These are phyloP conservation scores for Nyssa sinensis DNA, from an alignment of 148 eudicot genomes.

Conservation along the genomic window DNA sequence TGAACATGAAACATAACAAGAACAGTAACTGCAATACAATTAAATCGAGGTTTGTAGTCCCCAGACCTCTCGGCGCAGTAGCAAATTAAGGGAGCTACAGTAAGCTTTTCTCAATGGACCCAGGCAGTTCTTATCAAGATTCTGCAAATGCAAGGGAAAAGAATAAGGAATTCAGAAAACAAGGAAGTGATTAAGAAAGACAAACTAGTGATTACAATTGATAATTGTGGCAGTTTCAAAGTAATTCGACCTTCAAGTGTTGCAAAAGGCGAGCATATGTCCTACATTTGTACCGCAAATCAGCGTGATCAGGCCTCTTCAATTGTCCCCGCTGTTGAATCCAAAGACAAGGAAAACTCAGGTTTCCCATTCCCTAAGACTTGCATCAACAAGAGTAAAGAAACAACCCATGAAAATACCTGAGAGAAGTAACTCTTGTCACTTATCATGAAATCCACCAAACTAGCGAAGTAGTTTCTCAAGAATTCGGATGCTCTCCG, in stretches of 20 bases:
- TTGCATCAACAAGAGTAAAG: slow-evolving; percentile 14
- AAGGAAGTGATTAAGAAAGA: slow-evolving; percentile 15
- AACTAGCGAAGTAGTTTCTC: slow-evolving; percentile 79
- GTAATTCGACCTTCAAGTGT: slow-evolving; percentile 68
- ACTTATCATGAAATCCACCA: slow-evolving; percentile 93
- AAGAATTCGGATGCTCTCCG: slow-evolving; percentile 90
- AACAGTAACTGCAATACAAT: background rate
- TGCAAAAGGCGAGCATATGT: slow-evolving; percentile 97
- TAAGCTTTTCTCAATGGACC: slow-evolving; percentile 73
- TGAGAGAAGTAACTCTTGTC: slow-evolving; percentile 98
- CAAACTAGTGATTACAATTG: background rate
- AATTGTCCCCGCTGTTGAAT: slow-evolving; percentile 80
- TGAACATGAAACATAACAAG: background rate
- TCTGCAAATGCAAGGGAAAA: slow-evolving; percentile 31
- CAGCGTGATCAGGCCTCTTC: slow-evolving; percentile 98
- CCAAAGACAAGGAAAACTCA: slow-evolving; percentile 15
- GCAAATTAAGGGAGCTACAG: slow-evolving; percentile 74
- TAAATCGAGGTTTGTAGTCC: background rate
- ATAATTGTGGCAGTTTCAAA: background rate
- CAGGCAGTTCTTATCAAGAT: slow-evolving; percentile 67
- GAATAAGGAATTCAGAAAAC: slow-evolving; percentile 1
- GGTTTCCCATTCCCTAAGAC: background rate
- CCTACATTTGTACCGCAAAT: slow-evolving; percentile 91
- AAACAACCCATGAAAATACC: slow-evolving; percentile 33
- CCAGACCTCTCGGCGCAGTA: slow-evolving; percentile 73